Evolutionary conservation across 257 asterid genomes (phyloP).

Genomic region (Salvia rosmarinus): DNA sequence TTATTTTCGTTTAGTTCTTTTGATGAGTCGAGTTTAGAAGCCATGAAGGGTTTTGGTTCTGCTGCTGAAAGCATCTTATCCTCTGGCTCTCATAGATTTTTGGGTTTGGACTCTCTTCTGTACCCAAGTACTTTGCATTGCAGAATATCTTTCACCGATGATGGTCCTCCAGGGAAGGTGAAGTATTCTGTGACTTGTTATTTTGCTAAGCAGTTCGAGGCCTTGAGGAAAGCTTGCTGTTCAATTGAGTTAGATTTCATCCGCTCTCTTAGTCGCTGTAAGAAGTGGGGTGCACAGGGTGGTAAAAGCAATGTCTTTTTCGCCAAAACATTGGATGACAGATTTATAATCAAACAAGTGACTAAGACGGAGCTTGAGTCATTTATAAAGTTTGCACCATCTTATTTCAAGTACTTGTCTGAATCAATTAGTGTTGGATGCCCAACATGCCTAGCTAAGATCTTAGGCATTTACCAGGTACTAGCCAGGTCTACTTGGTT

Average conservation of each 20-base stretch:
- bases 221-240: constrained; percentile 60
- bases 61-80: constrained; percentile 49
- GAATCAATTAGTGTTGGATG: constrained; percentile 61
- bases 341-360: constrained; percentile 81
- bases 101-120: constrained; percentile 52
- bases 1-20: constrained; percentile 54
- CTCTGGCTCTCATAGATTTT: constrained; percentile 50
- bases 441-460: constrained; percentile 83
- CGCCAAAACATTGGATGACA: constrained; percentile 75
- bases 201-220: constrained; percentile 71
- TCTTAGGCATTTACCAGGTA: constrained; percentile 90
- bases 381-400: constrained; percentile 66
- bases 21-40: constrained; percentile 51
- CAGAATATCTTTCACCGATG: constrained; percentile 60
- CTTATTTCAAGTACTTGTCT: constrained; percentile 71
- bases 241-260: constrained; percentile 68
- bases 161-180: constrained; percentile 69
- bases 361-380: constrained; percentile 81
- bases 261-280: constrained; percentile 79
- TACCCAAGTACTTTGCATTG: constrained; percentile 53
- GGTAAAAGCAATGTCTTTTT: constrained; percentile 85
- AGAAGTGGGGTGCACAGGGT: constrained; percentile 89
- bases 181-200: constrained; percentile 75
- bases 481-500: constrained; percentile 3
- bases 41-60: constrained; percentile 43